Percentiles rank a stretch among this genome's conserved stretches.
phyloP scores from a whole-genome alignment of 306 rosid genomes.

The Arachis hypogaea region DNA sequence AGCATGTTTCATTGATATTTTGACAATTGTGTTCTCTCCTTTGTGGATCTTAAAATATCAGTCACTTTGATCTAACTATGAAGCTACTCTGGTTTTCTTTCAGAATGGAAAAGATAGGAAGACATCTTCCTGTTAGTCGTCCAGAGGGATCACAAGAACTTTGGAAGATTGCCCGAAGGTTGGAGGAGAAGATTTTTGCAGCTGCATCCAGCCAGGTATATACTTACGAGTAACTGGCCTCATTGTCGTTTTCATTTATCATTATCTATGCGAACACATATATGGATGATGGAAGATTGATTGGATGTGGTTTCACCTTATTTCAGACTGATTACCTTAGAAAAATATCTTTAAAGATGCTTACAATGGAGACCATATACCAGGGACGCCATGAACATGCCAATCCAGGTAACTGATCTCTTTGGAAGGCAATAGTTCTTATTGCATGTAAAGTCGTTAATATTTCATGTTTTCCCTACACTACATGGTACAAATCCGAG shows the following conservation, averaged over 20 bases:
- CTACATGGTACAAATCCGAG: background rate
- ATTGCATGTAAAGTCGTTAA: background rate
- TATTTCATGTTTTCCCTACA: background rate
- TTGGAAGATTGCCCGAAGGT: slow-evolving; percentile 52
- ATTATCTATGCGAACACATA: background rate
- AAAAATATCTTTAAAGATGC: slow-evolving; percentile 56
- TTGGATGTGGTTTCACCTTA: slow-evolving; percentile 1
- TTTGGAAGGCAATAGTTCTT: background rate
- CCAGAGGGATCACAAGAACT: slow-evolving; percentile 58
- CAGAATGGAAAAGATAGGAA: slow-evolving; percentile 56
- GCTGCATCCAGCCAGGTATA: slow-evolving; percentile 55
- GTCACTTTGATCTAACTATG: background rate
- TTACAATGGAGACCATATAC: slow-evolving; percentile 68
- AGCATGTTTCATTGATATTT: background rate
- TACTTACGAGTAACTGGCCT: background rate
- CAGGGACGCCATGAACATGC: slow-evolving; percentile 53
- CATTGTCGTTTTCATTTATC: background rate
- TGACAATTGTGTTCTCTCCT: background rate
- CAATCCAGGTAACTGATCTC: slow-evolving; percentile 45
- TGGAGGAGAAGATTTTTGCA: slow-evolving; percentile 56
- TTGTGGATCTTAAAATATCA: background rate
- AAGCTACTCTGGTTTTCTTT: background rate
- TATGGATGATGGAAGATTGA: background rate
- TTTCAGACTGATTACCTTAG: slow-evolving; percentile 59
- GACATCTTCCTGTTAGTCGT: slow-evolving; percentile 51